Evolutionary conservation across 2,329 filamentous ascomycete species (phyloP).

Genomic region (Diaporthe australafricana): DNA sequence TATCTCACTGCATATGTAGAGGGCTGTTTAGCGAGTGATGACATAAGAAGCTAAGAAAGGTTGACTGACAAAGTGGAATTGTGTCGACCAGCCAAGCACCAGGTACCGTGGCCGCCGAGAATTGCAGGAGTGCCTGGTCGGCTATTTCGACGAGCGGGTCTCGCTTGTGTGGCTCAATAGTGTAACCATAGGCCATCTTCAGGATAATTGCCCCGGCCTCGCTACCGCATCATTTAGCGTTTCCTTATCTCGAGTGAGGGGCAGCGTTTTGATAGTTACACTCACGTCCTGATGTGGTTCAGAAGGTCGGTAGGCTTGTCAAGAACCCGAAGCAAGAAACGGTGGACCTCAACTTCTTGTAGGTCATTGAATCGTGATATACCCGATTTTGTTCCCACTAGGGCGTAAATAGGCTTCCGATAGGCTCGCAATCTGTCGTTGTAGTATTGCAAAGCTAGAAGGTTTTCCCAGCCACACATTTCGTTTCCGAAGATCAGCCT

Average conservation of each 20-base stretch:
- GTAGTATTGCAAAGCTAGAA: neutral
- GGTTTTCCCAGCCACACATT: constrained; percentile 9
- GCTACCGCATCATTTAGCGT: neutral
- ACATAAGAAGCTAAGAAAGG: neutral
- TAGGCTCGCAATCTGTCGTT: neutral
- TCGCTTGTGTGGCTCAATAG: constrained; percentile 43
- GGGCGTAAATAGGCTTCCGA: neutral
- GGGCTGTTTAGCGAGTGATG: too few species aligned
- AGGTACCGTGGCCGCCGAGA: constrained; percentile 45
- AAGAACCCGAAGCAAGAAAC: constrained; percentile 20
- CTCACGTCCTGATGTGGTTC: constrained; percentile 23
- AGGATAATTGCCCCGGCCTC: constrained; percentile 29
- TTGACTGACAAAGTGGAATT: constrained; percentile 41
- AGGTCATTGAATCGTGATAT: constrained; percentile 3
- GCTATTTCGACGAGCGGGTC: constrained; percentile 47
- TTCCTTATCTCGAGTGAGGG: too few species aligned
- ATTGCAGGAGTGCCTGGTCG: constrained; percentile 45
- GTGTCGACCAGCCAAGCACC: constrained; percentile 49
- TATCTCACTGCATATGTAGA: too few species aligned
- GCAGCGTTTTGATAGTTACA: too few species aligned
- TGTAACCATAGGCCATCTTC: constrained; percentile 47
- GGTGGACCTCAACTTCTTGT: constrained; percentile 25
- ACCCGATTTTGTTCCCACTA: constrained; percentile 10
- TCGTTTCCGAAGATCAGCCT: neutral
- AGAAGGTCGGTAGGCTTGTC: constrained; percentile 14